phyloP scores from a whole-genome alignment of 2,329 filamentous ascomycete genomes.

The Alternaria brassicicola region DNA sequence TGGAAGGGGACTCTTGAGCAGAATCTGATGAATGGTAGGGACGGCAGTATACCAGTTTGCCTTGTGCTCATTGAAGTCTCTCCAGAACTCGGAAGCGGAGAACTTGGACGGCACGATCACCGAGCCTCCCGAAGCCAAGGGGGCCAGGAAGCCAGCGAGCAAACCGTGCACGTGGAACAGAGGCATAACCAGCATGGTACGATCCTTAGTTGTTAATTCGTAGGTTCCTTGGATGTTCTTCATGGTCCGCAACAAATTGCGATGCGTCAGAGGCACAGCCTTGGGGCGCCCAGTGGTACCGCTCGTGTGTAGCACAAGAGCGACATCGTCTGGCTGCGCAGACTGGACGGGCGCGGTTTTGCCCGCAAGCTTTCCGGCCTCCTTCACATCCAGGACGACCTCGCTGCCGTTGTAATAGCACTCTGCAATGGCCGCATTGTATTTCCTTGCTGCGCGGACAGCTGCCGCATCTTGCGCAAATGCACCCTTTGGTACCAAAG shows the following conservation, averaged over 20 bases:
- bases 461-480: slow-evolving; percentile 71
- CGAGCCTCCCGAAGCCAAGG: slow-evolving; percentile 75
- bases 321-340: slow-evolving; percentile 77
- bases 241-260: slow-evolving; percentile 82
- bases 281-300: slow-evolving; percentile 87
- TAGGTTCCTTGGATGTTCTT: slow-evolving; percentile 82
- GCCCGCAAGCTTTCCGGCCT: slow-evolving; percentile 68
- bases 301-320: slow-evolving; percentile 81
- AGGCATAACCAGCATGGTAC: slow-evolving; percentile 88
- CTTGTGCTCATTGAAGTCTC: slow-evolving; percentile 72
- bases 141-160: slow-evolving; percentile 79
- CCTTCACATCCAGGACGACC: slow-evolving; percentile 79
- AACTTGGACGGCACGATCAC: slow-evolving; percentile 80
- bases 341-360: slow-evolving; percentile 57
- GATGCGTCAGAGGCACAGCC: slow-evolving; percentile 79
- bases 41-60: slow-evolving; percentile 94
- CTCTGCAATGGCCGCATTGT: slow-evolving; percentile 83
- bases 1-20: slow-evolving; percentile 75
- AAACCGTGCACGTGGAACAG: slow-evolving; percentile 92
- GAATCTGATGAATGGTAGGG: slow-evolving; percentile 90
- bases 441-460: slow-evolving; percentile 77
- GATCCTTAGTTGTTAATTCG: slow-evolving; percentile 70
- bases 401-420: slow-evolving; percentile 78
- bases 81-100: slow-evolving; percentile 83
- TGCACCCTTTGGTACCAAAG: slow-evolving; percentile 75